phyloP scores from a whole-genome alignment of 495 filamentous ascomycete genomes.

The Penicillium canariense region DNA sequence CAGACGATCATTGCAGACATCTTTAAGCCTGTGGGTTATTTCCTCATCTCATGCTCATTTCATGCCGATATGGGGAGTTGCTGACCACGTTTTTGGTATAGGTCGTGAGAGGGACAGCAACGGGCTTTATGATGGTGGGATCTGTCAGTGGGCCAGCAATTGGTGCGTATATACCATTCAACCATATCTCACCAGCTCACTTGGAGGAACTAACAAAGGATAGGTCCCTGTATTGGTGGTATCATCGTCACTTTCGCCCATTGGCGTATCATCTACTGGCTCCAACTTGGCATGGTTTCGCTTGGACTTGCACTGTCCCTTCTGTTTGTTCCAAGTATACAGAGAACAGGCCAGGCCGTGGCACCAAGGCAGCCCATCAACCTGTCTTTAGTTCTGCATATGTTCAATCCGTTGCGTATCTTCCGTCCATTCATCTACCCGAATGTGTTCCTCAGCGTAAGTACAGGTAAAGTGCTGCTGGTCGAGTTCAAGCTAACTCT shows the following conservation, averaged over 20 bases:
- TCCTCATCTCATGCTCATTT: background rate
- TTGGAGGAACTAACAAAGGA: background rate
- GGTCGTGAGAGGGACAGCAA: conserved; percentile 54
- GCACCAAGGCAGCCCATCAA: background rate
- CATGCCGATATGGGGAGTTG: background rate
- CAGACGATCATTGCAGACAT: conserved; percentile 49
- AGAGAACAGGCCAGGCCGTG: conserved; percentile 10
- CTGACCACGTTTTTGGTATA: conserved; percentile 18
- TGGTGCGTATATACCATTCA: conserved; percentile 35
- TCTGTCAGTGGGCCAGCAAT: conserved; percentile 56
- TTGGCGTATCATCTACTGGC: conserved; percentile 60
- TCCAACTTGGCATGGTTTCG: conserved; percentile 51
- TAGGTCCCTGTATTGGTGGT: conserved; percentile 47
- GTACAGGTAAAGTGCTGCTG: background rate
- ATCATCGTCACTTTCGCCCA: conserved; percentile 55
- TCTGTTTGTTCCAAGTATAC: conserved; percentile 40
- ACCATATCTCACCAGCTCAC: background rate
- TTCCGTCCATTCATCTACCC: conserved; percentile 38
- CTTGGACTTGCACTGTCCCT: conserved; percentile 38
- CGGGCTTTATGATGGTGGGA: conserved; percentile 54
- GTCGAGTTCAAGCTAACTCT: background rate
- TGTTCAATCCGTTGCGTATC: conserved; percentile 42
- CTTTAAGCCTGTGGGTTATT: conserved; percentile 39
- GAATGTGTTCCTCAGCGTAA: conserved; percentile 42
- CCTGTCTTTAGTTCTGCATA: conserved; percentile 15